Evolutionary conservation across 345 rosid genomes (phyloP).

Genomic region (Salix udensis): DNA sequence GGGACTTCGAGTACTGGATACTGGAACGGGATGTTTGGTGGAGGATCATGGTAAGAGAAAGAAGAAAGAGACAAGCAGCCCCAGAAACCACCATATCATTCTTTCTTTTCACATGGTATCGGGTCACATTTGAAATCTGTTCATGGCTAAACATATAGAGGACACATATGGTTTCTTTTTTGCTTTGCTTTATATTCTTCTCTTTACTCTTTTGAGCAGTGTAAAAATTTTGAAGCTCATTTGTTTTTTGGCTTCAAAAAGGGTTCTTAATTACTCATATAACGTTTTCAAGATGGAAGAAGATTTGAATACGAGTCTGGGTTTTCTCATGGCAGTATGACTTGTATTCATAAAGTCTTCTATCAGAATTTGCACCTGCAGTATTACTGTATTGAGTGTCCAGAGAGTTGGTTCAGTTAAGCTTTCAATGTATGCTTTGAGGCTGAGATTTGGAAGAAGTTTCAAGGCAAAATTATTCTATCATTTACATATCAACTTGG

Average conservation of each 20-base stretch:
- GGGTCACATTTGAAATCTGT: slow-evolving; percentile 8
- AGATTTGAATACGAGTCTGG: slow-evolving; percentile 4
- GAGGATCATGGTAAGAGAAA: slow-evolving; percentile 26
- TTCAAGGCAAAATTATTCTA: not conserved
- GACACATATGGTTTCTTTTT: slow-evolving; percentile 5
- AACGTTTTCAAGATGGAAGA: slow-evolving; percentile 14
- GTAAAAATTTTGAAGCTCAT: slow-evolving; percentile 14
- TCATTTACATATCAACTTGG: not conserved
- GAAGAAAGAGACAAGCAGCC: not conserved
- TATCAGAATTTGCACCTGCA: not conserved
- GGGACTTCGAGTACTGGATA: slow-evolving; percentile 20
- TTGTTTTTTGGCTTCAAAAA: slow-evolving; percentile 21
- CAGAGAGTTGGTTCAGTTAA: slow-evolving; percentile 3
- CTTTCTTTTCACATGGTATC: not conserved
- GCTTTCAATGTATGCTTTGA: not conserved
- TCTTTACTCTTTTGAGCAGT: slow-evolving; percentile 8
- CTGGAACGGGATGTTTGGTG: slow-evolving; percentile 32
- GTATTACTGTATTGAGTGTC: not conserved
- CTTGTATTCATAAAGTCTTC: slow-evolving; percentile 15
- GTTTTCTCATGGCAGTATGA: slow-evolving; percentile 4
- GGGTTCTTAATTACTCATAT: not conserved
- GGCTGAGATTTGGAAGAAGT: not conserved
- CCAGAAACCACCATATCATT: not conserved
- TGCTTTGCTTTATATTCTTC: not conserved
- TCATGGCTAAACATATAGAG: slow-evolving; percentile 15